A percentile compares a stretch with the other conserved stretches of the same genome.
phyloP scores from a whole-genome alignment of 495 filamentous ascomycete species.

The Trichocladium uniseriatum region DNA sequence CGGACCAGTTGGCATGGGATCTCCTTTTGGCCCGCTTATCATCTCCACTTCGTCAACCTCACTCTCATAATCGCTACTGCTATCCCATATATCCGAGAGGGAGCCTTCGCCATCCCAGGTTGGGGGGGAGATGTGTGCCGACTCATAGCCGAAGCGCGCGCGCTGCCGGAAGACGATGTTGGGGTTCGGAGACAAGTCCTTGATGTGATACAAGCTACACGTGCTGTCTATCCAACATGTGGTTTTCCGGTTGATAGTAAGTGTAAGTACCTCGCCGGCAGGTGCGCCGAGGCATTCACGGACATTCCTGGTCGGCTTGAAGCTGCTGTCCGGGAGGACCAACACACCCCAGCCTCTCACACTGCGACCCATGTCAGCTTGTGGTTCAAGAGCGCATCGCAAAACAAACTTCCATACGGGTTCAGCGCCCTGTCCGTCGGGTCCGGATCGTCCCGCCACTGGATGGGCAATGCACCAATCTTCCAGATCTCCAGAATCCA shows the following conservation, averaged over 20 bases:
- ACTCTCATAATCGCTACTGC: not conserved
- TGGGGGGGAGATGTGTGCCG: not conserved
- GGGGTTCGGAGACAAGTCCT: conserved; percentile 10
- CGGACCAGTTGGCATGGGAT: conserved; percentile 1
- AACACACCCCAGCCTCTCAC: conserved; percentile 40
- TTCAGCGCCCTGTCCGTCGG: not conserved
- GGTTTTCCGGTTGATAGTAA: not conserved
- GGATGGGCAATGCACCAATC: conserved; percentile 14
- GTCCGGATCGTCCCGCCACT: not conserved
- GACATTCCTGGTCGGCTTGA: conserved; percentile 25
- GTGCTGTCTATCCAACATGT: conserved; percentile 18
- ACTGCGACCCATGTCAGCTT: conserved; percentile 9
- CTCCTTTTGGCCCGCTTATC: not conserved
- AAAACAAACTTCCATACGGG: not conserved
- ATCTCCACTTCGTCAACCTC: conserved; percentile 10
- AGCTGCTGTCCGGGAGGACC: conserved; percentile 34
- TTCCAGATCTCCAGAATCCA: conserved; percentile 61
- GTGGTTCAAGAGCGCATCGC: not conserved
- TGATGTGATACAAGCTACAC: conserved; percentile 22
- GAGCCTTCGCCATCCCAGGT: not conserved
- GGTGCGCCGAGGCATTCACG: conserved; percentile 29
- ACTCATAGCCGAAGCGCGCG: conserved; percentile 1
- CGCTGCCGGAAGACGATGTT: conserved; percentile 3
- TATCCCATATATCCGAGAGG: not conserved
- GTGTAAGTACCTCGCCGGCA: conserved; percentile 10